phyloP scores from a whole-genome alignment of 208 protist genomes.

The Herpetomonas samuelpessoai region DNA sequence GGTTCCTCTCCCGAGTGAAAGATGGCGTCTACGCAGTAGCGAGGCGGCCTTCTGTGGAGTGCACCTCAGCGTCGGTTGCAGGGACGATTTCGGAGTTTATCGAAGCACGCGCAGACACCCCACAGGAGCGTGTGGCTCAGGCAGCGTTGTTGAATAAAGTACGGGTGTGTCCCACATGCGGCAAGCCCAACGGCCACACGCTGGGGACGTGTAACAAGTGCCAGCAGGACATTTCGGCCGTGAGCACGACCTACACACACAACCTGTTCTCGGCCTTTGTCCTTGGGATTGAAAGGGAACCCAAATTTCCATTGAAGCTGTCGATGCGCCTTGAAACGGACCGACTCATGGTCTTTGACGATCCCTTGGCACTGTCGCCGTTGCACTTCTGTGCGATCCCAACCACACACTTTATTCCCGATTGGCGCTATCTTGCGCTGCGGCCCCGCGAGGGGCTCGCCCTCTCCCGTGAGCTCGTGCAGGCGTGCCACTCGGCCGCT shows the following conservation, averaged over 20 bases:
- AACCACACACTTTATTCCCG: constrained; percentile 37
- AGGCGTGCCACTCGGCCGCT: constrained; percentile 19
- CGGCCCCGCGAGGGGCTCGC: constrained; percentile 27
- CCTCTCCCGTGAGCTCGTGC: constrained; percentile 15
- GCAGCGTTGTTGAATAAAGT: constrained; percentile 33
- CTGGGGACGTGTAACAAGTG: constrained; percentile 53
- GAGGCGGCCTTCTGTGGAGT: constrained; percentile 1
- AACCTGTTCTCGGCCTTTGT: constrained; percentile 66
- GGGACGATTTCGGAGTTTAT: constrained; percentile 24
- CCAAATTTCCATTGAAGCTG: constrained; percentile 29
- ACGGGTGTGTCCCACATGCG: constrained; percentile 44
- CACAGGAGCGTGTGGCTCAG: constrained; percentile 1
- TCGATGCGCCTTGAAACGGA: constrained; percentile 39
- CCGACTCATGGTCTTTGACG: constrained; percentile 50
- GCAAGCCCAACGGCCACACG: constrained; percentile 57
- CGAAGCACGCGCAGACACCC: neutral
- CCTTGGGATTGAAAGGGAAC: constrained; percentile 36
- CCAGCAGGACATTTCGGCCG: constrained; percentile 18
- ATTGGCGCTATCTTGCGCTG: constrained; percentile 53
- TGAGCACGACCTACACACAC: constrained; percentile 30
- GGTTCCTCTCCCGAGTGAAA: constrained; percentile 25
- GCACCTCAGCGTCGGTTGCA: constrained; percentile 1
- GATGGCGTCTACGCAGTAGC: constrained; percentile 14
- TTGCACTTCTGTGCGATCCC: constrained; percentile 58
- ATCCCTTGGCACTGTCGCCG: constrained; percentile 51